phyloP scores from a whole-genome alignment of 495 filamentous ascomycete species.

The Entonaema liquescens region DNA sequence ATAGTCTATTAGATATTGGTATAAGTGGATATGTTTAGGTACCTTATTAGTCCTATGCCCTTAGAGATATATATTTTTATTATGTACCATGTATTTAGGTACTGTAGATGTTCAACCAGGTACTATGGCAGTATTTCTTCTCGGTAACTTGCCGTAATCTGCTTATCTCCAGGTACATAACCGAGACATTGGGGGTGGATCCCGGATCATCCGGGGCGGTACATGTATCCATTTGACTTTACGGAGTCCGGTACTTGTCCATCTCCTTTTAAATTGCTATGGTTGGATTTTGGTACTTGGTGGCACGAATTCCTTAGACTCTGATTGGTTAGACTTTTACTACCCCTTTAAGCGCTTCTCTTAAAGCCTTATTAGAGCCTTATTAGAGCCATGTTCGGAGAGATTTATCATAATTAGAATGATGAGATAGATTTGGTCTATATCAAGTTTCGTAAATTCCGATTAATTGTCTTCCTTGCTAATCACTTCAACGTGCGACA shows the following conservation, averaged over 20 bases:
- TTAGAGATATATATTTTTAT: background rate
- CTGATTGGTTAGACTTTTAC: background rate
- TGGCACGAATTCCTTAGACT: background rate
- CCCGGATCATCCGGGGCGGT: background rate
- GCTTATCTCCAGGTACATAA: background rate
- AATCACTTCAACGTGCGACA: too few species aligned
- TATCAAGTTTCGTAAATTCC: too few species aligned
- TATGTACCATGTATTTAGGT: background rate
- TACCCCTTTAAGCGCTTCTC: background rate
- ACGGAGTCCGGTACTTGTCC: background rate
- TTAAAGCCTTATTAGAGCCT: background rate
- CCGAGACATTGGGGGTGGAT: constrained; percentile 1
- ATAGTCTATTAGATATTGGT: background rate
- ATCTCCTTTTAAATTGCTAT: background rate
- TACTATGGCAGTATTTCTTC: too few species aligned
- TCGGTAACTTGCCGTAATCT: background rate
- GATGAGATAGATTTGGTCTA: background rate
- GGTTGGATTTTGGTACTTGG: background rate
- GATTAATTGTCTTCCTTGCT: too few species aligned
- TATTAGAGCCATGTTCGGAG: background rate
- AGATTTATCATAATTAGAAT: background rate
- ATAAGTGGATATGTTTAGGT: background rate
- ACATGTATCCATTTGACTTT: background rate
- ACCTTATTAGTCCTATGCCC: background rate
- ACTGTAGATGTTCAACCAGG: background rate